Evolutionary conservation across 345 rosid species (phyloP).

Genomic region (Citrus glauca): DNA sequence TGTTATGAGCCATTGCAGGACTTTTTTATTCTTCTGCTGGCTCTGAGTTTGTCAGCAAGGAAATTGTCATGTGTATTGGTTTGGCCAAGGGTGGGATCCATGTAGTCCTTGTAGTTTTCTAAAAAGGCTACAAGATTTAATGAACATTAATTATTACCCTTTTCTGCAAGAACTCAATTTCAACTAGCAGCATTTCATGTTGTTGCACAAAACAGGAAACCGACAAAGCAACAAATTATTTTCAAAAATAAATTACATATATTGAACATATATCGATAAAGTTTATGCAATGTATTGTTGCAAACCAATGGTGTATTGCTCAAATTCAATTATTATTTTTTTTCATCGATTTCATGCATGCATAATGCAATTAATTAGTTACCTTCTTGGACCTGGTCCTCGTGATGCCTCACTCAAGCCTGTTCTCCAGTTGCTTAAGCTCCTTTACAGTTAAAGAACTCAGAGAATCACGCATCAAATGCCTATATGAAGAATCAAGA

Average conservation of each 20-base stretch:
- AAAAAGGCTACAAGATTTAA: too few relatives aligned
- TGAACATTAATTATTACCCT: too few relatives aligned
- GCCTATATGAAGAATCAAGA: constrained; percentile 34
- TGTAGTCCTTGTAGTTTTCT: constrained; percentile 60
- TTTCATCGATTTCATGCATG: too few relatives aligned
- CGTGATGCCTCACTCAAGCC: constrained; percentile 90
- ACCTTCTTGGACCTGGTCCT: constrained; percentile 90
- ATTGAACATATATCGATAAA: too few relatives aligned
- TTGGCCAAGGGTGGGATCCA: constrained; percentile 89
- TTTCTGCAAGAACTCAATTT: too few relatives aligned
- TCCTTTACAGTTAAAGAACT: constrained; percentile 79
- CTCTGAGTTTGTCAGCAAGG: constrained; percentile 65
- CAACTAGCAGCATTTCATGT: too few relatives aligned
- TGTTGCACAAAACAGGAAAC: too few relatives aligned
- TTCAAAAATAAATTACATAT: too few relatives aligned
- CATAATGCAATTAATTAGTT: background rate
- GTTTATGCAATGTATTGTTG: too few relatives aligned
- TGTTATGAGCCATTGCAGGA: constrained; percentile 36
- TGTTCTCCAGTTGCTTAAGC: constrained; percentile 89
- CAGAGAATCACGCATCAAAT: constrained; percentile 89
- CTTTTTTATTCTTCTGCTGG: constrained; percentile 67
- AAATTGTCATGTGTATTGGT: constrained; percentile 71
- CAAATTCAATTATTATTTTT: too few relatives aligned
- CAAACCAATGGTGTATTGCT: too few relatives aligned
- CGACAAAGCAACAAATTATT: too few relatives aligned